phyloP scores from a whole-genome alignment of 495 filamentous ascomycete species.

The Aspergillus kassunensis region DNA sequence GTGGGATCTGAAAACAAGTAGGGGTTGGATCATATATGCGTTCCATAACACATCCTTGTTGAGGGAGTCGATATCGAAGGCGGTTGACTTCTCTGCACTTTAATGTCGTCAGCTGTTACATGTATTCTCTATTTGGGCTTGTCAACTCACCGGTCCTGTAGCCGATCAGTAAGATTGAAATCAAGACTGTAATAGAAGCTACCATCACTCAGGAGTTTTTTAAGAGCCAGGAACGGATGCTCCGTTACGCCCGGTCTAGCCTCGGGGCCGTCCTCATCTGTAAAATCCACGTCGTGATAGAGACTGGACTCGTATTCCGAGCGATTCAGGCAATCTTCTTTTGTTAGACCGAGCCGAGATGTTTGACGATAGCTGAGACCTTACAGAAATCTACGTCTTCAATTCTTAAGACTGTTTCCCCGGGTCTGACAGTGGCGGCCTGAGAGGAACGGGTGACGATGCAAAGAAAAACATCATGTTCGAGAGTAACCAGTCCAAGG shows the following conservation, averaged over 20 bases:
- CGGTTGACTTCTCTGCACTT: slow-evolving; percentile 45
- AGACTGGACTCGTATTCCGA: slow-evolving; percentile 73
- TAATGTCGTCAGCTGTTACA: slow-evolving; percentile 45
- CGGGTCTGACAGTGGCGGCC: slow-evolving; percentile 78
- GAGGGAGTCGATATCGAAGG: slow-evolving; percentile 77
- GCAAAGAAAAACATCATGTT: slow-evolving; percentile 84
- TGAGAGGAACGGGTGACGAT: slow-evolving; percentile 75
- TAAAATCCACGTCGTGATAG: slow-evolving; percentile 56
- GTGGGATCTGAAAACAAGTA: slow-evolving; percentile 81
- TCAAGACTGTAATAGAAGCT: slow-evolving; percentile 97
- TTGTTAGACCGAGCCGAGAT: slow-evolving; percentile 1
- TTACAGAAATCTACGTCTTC: slow-evolving; percentile 80
- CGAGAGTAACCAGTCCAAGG: slow-evolving; percentile 81
- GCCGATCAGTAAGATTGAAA: slow-evolving; percentile 90
- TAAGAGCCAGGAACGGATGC: slow-evolving; percentile 83
- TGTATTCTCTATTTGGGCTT: background rate
- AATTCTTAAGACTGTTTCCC: slow-evolving; percentile 85
- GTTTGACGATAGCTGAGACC: slow-evolving; percentile 19
- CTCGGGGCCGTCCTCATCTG: slow-evolving; percentile 48
- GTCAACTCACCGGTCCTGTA: slow-evolving; percentile 75
- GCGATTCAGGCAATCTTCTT: slow-evolving; percentile 74
- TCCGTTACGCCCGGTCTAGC: slow-evolving; percentile 65
- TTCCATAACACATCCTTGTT: slow-evolving; percentile 96
- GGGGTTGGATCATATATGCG: slow-evolving; percentile 91
- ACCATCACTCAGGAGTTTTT: slow-evolving; percentile 89